Base-by-base conservation (phyloP, 2,329 filamentous ascomycete species). In the Leptographium procerum region DNA sequence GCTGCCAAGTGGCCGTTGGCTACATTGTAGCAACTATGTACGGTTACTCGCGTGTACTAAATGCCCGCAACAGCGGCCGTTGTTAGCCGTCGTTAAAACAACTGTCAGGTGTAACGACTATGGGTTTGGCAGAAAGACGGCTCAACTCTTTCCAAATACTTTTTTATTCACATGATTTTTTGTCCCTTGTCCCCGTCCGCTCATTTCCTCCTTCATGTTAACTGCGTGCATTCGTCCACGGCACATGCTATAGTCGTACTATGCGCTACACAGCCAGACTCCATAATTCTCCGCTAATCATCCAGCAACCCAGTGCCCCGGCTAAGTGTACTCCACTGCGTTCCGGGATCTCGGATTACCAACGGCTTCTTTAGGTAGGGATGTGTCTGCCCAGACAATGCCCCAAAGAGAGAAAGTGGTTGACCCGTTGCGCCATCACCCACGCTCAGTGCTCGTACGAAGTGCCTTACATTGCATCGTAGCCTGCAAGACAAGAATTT, bases 341-440 rank as follows among this genome's bases (percentile, higher is more conserved):
- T 59, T 55, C 60, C 58, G 56, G 60, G 50, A 60, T 60, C 54
- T 61, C 56, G 58, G 60, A 57, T 60, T 51, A 51, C 40, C 48
- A 45, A 28, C 56, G 45, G 52, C 43, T 24, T 22, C 22, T 34
- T 33, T 10, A 6, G 31, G 31, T 33, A 33, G 31, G 31, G 31
- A 33, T 33, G 10, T 10, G 31, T 33, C 13, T 40, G 36, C 13
- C 36, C 36, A 40, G 36, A 19, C 36, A 14, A 19, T 16, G 14
- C 7, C 14, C 40, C 40, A 43, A 19, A 43, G 36, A 5, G 40
- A 43, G 5, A 33, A n/a, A 19, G 16, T 43, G 36, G n/a, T 19
- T 19, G 9, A 19, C 19, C 16, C 40, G 19, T 43, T 43, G 19
- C 13, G 40, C 19, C 40, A 19, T 8, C 40, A 43, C 34, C 31